Evolutionary conservation across 2,329 filamentous ascomycete species (phyloP).

Genomic region (Exophiala bonariae): DNA sequence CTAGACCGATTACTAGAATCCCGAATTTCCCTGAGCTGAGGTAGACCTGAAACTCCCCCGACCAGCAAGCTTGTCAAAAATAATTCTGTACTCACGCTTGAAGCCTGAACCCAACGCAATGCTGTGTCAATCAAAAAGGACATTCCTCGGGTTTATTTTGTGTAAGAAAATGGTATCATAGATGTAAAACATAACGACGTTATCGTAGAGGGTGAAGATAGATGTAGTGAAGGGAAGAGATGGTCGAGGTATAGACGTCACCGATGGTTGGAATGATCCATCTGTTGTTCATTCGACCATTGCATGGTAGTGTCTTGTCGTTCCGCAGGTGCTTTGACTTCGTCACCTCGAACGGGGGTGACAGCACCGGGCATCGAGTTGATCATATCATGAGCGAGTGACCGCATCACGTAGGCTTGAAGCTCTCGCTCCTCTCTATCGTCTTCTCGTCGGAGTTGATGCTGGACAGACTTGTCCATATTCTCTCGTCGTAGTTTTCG

Average conservation of each 20-base stretch:
- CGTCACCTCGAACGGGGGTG: slow-evolving; percentile 31
- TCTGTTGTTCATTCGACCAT: slow-evolving; percentile 19
- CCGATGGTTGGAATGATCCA: slow-evolving; percentile 12
- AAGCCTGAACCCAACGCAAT: slow-evolving; percentile 13
- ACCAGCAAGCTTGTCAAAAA: no score
- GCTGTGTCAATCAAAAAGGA: slow-evolving; percentile 8
- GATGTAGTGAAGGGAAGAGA: background rate
- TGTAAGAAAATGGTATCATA: slow-evolving; percentile 18
- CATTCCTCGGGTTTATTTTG: slow-evolving; percentile 3
- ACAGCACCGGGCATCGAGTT: slow-evolving; percentile 38
- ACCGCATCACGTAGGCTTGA: slow-evolving; percentile 45
- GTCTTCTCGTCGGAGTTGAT: slow-evolving; percentile 47
- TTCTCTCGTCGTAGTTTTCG: slow-evolving; percentile 79
- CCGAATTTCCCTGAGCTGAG: no score
- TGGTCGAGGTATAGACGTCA: background rate
- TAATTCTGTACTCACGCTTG: background rate
- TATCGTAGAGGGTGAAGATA: slow-evolving; percentile 7
- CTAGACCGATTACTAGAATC: no score
- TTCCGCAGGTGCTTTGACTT: slow-evolving; percentile 43
- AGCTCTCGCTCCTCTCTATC: slow-evolving; percentile 51
- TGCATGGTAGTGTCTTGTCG: slow-evolving; percentile 22
- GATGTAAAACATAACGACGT: slow-evolving; percentile 16
- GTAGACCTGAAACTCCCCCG: no score
- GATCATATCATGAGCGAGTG: slow-evolving; percentile 46
- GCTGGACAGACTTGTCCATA: slow-evolving; percentile 78